These are phyloP conservation scores for Fusarium pilosicola DNA, from an alignment of 2,329 filamentous ascomycete species.

Conservation along the genomic window DNA sequence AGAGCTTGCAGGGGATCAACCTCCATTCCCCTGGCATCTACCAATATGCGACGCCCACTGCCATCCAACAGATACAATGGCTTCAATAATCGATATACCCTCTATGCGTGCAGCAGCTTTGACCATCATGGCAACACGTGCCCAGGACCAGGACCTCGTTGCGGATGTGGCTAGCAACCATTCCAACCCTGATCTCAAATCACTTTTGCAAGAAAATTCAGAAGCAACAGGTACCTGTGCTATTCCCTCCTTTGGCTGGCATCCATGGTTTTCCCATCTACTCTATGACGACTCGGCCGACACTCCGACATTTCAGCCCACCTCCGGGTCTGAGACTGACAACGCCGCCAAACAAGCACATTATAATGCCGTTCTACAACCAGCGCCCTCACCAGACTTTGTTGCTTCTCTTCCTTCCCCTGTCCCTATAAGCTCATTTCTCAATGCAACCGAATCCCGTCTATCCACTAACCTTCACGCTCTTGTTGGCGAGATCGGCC, in stretches of 20 bases:
- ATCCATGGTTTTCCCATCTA: slow-evolving; percentile 86
- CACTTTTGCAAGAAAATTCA: background rate
- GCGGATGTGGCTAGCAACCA: slow-evolving; percentile 67
- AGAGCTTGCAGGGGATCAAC: background rate
- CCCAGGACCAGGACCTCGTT: slow-evolving; percentile 80
- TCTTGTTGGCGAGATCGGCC: slow-evolving; percentile 79
- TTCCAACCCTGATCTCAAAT: slow-evolving; percentile 51
- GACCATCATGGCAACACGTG: slow-evolving; percentile 81
- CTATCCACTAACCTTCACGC: slow-evolving; percentile 69
- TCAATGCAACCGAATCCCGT: slow-evolving; percentile 64
- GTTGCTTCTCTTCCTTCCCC: slow-evolving; percentile 67
- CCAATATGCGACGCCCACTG: slow-evolving; percentile 84
- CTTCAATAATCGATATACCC: slow-evolving; percentile 65
- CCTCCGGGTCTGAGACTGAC: slow-evolving; percentile 22
- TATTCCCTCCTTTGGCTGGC: slow-evolving; percentile 85
- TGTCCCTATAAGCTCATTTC: slow-evolving; percentile 65
- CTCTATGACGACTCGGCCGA: slow-evolving; percentile 69
- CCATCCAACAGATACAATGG: slow-evolving; percentile 83
- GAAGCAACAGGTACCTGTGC: slow-evolving; percentile 29
- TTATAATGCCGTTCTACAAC: slow-evolving; percentile 74
- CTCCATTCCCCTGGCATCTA: slow-evolving; percentile 73
- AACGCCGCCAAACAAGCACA: slow-evolving; percentile 61
- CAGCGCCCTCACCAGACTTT: slow-evolving; percentile 56
- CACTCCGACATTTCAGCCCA: slow-evolving; percentile 50
- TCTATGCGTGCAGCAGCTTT: slow-evolving; percentile 73